Conservation (phyloP, 257 asterid species). For the Solanum okadae region DNA sequence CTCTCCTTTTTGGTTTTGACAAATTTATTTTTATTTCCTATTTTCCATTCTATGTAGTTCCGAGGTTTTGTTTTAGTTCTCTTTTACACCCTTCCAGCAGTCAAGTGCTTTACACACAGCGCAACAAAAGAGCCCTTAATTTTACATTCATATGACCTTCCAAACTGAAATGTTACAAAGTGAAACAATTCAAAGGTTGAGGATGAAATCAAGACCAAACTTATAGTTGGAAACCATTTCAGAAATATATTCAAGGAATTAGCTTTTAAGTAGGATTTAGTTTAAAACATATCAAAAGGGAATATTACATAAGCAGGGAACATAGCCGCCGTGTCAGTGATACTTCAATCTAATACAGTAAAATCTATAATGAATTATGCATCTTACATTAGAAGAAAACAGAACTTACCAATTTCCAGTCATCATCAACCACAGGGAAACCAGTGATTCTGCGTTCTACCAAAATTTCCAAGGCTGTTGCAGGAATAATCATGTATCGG, state of each 20-base stretch:
- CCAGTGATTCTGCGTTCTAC: conserved; percentile 76
- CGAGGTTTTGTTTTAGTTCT: background rate
- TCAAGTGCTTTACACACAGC: background rate
- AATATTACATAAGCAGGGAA: background rate
- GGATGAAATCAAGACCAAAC: background rate
- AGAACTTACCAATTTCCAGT: conserved; percentile 63
- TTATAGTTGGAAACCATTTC: background rate
- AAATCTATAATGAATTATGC: background rate
- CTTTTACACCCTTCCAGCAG: background rate
- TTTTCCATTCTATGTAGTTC: background rate
- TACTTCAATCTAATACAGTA: background rate
- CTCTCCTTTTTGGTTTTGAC: background rate
- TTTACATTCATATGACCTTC: background rate
- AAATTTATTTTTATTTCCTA: background rate
- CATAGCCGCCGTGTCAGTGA: background rate
- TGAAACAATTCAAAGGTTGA: background rate
- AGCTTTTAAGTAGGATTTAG: background rate
- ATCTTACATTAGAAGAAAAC: background rate
- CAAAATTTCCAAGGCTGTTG: conserved; percentile 63
- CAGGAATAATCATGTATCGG: background rate
- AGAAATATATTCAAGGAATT: background rate
- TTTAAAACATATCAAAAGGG: background rate
- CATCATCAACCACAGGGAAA: conserved; percentile 73
- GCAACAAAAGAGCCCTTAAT: background rate
- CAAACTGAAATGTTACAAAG: background rate